A percentile compares a stretch with the other conserved stretches of the same genome.
Evolutionary conservation across 1,284 basidiomycete genomes (phyloP).

Genomic region (Meripilus lineatus): DNA sequence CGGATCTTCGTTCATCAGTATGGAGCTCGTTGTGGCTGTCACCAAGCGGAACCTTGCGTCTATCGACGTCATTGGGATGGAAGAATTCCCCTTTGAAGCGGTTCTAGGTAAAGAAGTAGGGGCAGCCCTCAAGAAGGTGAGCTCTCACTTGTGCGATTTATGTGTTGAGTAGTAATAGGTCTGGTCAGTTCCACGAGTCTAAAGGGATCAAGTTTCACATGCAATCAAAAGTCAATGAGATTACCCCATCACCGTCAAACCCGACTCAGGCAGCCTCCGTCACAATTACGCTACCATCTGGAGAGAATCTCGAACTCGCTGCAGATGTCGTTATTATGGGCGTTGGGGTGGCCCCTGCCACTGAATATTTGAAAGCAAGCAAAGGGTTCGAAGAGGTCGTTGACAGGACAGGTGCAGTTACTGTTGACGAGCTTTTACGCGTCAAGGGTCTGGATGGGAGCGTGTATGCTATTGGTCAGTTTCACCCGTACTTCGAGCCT

Average conservation of each 20-base stretch:
- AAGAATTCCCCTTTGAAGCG: constrained; percentile 76
- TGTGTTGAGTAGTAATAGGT: neutral
- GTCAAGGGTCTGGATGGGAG: constrained; percentile 54
- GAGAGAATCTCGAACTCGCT: constrained; percentile 48
- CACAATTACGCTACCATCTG: constrained; percentile 44
- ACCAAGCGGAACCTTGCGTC: constrained; percentile 72
- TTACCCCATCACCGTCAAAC: constrained; percentile 54
- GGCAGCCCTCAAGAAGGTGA: constrained; percentile 71
- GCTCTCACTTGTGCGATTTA: constrained; percentile 6
- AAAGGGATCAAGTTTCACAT: constrained; percentile 86
- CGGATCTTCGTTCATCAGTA: constrained; percentile 90
- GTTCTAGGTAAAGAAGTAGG: constrained; percentile 85
- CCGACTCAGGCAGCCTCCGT: constrained; percentile 51
- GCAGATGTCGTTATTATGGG: constrained; percentile 87
- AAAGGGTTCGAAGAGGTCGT: constrained; percentile 50
- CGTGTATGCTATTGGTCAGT: constrained; percentile 88
- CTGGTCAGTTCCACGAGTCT: constrained; percentile 62
- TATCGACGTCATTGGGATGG: constrained; percentile 84
- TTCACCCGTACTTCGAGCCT: neutral
- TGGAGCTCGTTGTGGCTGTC: constrained; percentile 84
- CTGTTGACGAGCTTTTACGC: constrained; percentile 76
- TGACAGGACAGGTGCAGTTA: constrained; percentile 78
- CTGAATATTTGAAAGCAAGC: constrained; percentile 73
- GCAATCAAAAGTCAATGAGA: constrained; percentile 68
- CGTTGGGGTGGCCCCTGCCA: constrained; percentile 86